Conservation (phyloP, 2,329 filamentous ascomycete species). For the Colletotrichum sp. region DNA sequence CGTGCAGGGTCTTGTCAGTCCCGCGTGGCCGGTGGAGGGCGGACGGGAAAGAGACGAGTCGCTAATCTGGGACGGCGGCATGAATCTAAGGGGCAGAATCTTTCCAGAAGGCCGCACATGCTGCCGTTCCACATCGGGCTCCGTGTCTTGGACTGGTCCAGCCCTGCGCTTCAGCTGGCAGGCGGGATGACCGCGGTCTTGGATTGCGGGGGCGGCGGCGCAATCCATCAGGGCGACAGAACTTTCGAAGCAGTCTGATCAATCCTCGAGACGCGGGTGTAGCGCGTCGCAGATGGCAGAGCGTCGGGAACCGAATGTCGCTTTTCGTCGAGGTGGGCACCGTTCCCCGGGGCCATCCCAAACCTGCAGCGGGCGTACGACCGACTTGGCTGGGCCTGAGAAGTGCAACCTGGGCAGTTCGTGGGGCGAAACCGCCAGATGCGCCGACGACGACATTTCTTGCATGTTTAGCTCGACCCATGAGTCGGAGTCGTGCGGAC, state of each 20-base stretch:
- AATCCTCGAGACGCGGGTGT: not conserved
- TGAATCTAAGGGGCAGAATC: slow-evolving; percentile 15
- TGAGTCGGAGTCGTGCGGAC: not conserved
- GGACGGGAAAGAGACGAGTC: slow-evolving; percentile 7
- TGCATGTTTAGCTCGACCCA: not conserved
- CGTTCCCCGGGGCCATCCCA: not conserved
- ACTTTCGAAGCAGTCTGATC: not conserved
- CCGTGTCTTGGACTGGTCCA: slow-evolving; percentile 15
- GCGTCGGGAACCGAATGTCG: not conserved
- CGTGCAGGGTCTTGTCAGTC: slow-evolving; percentile 8
- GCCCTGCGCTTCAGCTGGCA: not conserved
- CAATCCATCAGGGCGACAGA: not conserved
- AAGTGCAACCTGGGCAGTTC: not conserved
- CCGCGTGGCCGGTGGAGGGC: slow-evolving; percentile 8
- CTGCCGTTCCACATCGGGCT: slow-evolving; percentile 9
- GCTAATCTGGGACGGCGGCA: slow-evolving; percentile 15
- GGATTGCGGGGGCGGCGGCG: slow-evolving; percentile 2
- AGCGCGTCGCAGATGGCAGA: not conserved
- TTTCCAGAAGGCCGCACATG: slow-evolving; percentile 14
- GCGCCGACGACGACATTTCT: not conserved
- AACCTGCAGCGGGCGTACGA: not conserved
- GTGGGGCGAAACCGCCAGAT: not conserved
- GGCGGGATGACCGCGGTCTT: not conserved
- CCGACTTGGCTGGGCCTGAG: not conserved
- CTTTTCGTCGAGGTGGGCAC: not conserved